Conservation (phyloP, 441 rosid species). For the Populus hybrid region DNA sequence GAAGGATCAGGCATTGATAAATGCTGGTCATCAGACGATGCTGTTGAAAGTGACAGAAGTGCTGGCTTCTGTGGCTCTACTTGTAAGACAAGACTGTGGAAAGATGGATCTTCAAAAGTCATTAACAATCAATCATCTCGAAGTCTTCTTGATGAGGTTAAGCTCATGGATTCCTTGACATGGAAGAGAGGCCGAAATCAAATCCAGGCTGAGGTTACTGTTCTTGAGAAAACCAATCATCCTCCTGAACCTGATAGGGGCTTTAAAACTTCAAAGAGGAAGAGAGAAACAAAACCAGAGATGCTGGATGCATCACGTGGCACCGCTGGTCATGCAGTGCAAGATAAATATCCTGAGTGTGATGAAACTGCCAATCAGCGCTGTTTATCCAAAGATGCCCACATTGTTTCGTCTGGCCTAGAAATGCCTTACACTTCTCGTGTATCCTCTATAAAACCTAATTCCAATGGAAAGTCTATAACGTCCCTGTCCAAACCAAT, state of each 20-base stretch:
- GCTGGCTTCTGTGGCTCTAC: slow-evolving; percentile 26
- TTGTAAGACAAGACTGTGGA: slow-evolving; percentile 21
- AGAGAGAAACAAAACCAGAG: slow-evolving; percentile 25
- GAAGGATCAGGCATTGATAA: slow-evolving; percentile 50
- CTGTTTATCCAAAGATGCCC: slow-evolving; percentile 22
- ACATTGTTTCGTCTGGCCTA: slow-evolving; percentile 20
- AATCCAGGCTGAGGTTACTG: slow-evolving; percentile 18
- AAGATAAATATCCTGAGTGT: slow-evolving; percentile 9
- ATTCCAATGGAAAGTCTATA: slow-evolving; percentile 17
- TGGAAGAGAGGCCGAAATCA: slow-evolving; percentile 37
- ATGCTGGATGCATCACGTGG: slow-evolving; percentile 17
- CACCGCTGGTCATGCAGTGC: slow-evolving; percentile 8
- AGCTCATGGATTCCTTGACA: slow-evolving; percentile 44
- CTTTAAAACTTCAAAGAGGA: slow-evolving; percentile 37
- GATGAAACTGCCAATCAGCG: slow-evolving; percentile 9
- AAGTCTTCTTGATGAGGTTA: slow-evolving; percentile 58
- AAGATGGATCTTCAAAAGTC: slow-evolving; percentile 20
- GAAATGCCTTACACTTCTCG: slow-evolving; percentile 6
- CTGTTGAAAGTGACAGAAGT: slow-evolving; percentile 47
- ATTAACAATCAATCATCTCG: slow-evolving; percentile 23
- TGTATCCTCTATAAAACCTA: slow-evolving; percentile 13
- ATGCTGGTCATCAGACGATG: slow-evolving; percentile 55
- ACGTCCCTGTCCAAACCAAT: slow-evolving; percentile 22
- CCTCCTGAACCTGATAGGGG: slow-evolving; percentile 18
- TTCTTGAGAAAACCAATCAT: slow-evolving; percentile 21